Percentiles rank a stretch among this genome's conserved stretches.
phyloP scores from a whole-genome alignment of 768 basidiomycete genomes.

The Boletus subcaerulescens region DNA sequence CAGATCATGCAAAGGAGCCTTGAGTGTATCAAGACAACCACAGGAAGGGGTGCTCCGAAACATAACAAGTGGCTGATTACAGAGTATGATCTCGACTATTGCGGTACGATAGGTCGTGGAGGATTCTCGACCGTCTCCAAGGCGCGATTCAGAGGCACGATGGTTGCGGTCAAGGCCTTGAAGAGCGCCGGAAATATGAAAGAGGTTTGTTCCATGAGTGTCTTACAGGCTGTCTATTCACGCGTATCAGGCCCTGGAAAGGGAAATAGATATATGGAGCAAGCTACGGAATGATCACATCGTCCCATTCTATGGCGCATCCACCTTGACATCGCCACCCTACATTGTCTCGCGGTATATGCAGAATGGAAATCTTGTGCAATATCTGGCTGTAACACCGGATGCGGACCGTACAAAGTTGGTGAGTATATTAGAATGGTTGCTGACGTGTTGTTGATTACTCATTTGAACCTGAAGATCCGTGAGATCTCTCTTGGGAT shows the following conservation, averaged over 20 bases:
- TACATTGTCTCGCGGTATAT: constrained; percentile 9
- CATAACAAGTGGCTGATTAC: constrained; percentile 23
- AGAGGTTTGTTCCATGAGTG: neutral
- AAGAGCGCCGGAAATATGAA: neutral
- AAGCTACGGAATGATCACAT: constrained; percentile 8
- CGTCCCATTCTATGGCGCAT: constrained; percentile 14
- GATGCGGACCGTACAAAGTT: neutral
- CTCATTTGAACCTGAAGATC: neutral
- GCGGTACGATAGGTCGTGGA: constrained; percentile 22
- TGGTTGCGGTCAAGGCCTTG: constrained; percentile 4
- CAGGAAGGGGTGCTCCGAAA: constrained; percentile 1
- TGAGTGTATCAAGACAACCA: neutral
- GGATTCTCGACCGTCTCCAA: constrained; percentile 17
- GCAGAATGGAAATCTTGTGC: constrained; percentile 5
- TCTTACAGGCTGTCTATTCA: neutral
- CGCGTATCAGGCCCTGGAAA: neutral
- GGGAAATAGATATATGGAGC: constrained; percentile 13
- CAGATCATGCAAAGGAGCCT: constrained; percentile 4
- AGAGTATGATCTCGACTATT: constrained; percentile 27
- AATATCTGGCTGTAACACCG: constrained; percentile 1
- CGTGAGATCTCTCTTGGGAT: constrained; percentile 12
- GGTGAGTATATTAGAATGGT: neutral
- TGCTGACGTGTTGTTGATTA: neutral
- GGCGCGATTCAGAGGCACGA: neutral
- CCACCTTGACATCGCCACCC: neutral